Base-by-base conservation (phyloP, 176 grass and related monocot species). In the Phoenix roebelenii region DNA sequence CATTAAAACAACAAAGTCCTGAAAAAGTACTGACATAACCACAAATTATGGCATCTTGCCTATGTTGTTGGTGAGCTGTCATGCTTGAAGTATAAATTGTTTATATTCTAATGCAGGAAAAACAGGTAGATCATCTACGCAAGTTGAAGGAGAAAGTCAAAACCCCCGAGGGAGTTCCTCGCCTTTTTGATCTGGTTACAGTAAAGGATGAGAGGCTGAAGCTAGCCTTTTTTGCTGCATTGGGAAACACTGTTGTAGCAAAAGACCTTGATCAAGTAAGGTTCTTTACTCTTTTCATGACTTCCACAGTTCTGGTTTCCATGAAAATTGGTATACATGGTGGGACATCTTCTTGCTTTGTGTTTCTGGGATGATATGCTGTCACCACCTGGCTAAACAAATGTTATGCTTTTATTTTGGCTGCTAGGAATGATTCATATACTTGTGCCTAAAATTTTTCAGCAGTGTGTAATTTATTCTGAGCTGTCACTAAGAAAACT, bases 141-240 rank as follows among this genome's bases (percentile, higher is more conserved):
- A 85, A 72, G 63, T 51, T 73, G 29, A 80, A 80, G 16, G 81
- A 85, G 51, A 85, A 53, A 74, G 79, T 88, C 29, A 68, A 83
- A 72, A 98, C 75, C 18, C 93, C 84, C 25, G 87, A 98, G 82
- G 79, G 84, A 54, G 84, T 88, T 85, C 93, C 81, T 73, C 81
- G 84, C 17, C 84, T 98, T 67, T 89, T 88, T 88, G 93, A 98
- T 77, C 66, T 98, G 54, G 76, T 98, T 22, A 85, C 69, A 25
- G 87, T 98, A 72, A 92, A 98, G 85, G 84, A 98, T 70, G 87
- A 85, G 29, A 87, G 51, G 66, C 49, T 98, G 32, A 98, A 88
- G 50, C 82, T 88, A 52, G 81, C 84, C 51, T 98, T 98, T 67
- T 92, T 80, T 73, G 81, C 85, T 56, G 71, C 57, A 35, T 83